Evolutionary conservation across 805 yeast genomes (phyloP), one percentile per base, ranked within the genome.

Genomic region (Metschnikowia lachancei): DNA sequence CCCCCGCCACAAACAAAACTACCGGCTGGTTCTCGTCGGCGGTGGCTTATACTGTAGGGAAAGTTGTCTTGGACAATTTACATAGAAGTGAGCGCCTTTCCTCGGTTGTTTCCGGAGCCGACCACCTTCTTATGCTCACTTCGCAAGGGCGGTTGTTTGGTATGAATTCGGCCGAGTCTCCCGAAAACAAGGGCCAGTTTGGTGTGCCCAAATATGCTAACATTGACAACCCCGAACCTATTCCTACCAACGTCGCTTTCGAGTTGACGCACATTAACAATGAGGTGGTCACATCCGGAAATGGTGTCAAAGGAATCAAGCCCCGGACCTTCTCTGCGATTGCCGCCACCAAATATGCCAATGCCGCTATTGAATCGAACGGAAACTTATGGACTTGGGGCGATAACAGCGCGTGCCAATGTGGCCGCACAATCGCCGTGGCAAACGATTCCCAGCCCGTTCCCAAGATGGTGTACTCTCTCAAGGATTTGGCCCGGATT

Each of bases 361-460:
- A 90, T 3, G 62, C 90, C 29, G 92, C 82, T 6, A 62, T 78
- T n/a, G 92, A 87, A 55, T 56, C 70, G 1, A 58, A 70, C n/a
- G 94, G 92, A 8, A 72, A 74, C 43, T 68, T 89, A n/a, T 86
- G 85, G 80, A 77, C 89, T 1, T 91, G 94, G 80, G 99, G 99
- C 19, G 78, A 79, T 47, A 92, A 92, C 62, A 72, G 79, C 3
- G 80, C 69, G 62, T 98, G 98, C n/a, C 92, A 94, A 59, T 72
- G 92, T 45, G 96, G 92, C 10, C 72, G 80, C 39, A 81, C 81
- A 7, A 82, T 85, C 39, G 71, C 77, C 18, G 81, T 81, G 60
- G 80, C 80, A 48, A 80, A 85, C 14, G 92, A 85, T 56, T 69
- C 77, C 36, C 74, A 84, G 38, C 79, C 95, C 4, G 78, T 81